Evolutionary conservation across 164 flowering plant species (phyloP).

Genomic region (Taxillus chinensis): DNA sequence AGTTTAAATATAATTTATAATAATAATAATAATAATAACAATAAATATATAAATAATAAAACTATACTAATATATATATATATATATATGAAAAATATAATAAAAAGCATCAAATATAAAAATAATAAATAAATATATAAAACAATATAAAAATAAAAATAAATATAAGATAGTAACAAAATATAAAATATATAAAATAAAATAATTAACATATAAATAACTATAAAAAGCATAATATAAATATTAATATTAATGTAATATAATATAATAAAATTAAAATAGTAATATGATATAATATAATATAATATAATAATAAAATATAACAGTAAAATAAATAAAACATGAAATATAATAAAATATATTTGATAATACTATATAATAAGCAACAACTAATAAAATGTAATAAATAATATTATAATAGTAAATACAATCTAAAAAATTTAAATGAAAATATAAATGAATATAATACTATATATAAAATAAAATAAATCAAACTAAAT

Average conservation of each 20-base stretch:
- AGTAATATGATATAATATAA: not conserved
- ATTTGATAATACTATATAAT: not conserved
- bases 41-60: not conserved
- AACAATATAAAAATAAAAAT: no score
- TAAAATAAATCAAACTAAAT: not conserved
- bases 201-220: not conserved
- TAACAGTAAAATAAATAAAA: no score
- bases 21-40: not conserved
- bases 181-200: not conserved
- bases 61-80: not conserved
- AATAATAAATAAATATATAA: not conserved
- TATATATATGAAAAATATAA: no score
- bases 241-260: not conserved
- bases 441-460: not conserved
- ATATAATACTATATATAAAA: no score
- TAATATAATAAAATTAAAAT: not conserved
- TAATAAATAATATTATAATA: no score
- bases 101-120: not conserved
- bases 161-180: not conserved
- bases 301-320: not conserved
- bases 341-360: not conserved
- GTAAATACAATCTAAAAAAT: not conserved
- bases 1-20: not conserved
- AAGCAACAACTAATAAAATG: not conserved
- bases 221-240: not conserved